Conservation (phyloP, 2,329 filamentous ascomycete species). For the Celoporthe dispersa region DNA sequence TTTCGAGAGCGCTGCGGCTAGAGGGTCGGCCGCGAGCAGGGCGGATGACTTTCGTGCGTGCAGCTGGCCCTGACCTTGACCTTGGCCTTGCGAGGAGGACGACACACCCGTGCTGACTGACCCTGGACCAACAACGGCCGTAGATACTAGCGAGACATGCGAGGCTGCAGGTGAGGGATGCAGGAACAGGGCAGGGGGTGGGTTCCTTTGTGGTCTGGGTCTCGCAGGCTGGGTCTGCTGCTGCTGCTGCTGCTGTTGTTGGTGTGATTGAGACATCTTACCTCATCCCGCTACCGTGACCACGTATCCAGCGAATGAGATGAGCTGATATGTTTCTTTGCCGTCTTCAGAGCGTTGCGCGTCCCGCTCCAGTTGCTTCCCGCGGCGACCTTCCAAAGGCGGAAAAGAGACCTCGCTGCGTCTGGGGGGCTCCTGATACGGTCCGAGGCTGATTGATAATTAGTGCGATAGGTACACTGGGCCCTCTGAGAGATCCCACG, state of each 20-base stretch:
- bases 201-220: constrained; percentile 46
- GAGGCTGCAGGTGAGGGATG: constrained; percentile 80
- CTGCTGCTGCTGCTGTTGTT: constrained; percentile 49
- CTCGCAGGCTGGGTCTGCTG: constrained; percentile 34
- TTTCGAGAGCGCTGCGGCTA: constrained; percentile 24
- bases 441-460: background rate
- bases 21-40: constrained; percentile 21
- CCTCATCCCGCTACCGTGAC: constrained; percentile 12
- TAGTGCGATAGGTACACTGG: background rate
- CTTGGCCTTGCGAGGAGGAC: constrained; percentile 13
- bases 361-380: constrained; percentile 14
- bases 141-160: constrained; percentile 63
- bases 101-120: constrained; percentile 22
- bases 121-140: constrained; percentile 39
- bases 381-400: constrained; percentile 23
- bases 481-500: background rate
- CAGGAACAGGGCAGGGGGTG: constrained; percentile 78
- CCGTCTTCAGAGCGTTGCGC: constrained; percentile 12
- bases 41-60: constrained; percentile 17
- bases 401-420: constrained; percentile 7
- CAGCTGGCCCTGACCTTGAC: constrained; percentile 6
- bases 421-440: constrained; percentile 4
- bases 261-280: constrained; percentile 46
- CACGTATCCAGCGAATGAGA: background rate
- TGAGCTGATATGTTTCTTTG: background rate